Base-by-base conservation (phyloP, 2,329 filamentous ascomycete genomes). In the Fusarium illudens region DNA sequence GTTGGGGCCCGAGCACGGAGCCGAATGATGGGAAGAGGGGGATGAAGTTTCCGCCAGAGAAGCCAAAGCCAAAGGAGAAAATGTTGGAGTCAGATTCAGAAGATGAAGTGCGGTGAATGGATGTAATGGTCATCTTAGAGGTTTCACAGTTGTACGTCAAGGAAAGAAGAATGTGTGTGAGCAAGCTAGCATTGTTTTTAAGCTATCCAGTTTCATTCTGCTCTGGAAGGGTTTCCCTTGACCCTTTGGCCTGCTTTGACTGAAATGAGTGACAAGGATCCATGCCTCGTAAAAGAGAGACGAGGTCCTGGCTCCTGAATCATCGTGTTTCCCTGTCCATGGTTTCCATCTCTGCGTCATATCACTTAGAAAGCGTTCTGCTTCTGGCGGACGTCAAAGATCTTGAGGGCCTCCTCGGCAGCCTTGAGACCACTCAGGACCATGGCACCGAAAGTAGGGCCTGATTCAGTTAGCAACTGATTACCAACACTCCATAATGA, bases 361-460 rank as follows among this genome's bases (percentile, higher is more conserved):
- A 30, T 22, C 13, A 10, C 17, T 52, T 80, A 88, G 78, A 87
- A 80, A n/a, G 84, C 86, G 74, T 94, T 94, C 84, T 96, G 87
- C 73, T 87, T 87, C 87, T 92, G 91, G 72, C 93, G 89, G 71
- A 88, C 80, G 34, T 96, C 92, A 72, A 93, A 94, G 60, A 96
- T 86, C 70, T 85, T 87, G 68, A 96, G 82, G 0, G 91, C 92
- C 80, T 95, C 93, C 82, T 97, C 93, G 10, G 94, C 94, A 74
- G 94, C 94, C 86, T 96, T 97, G 75, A 97, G 91, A 71, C 94
- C 94, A 60, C 87, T 91, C 36, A 97, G 85, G 19, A 87, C 92
- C 94, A 97, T 97, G 54, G 94, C 94, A 59, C 93, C 93, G 77
- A 96, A 96, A 1, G 92, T 95, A 36, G 92, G 92, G 3, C 87